Conservation (phyloP, 2,329 filamentous ascomycete species). For the Leptographium radiaticola region DNA sequence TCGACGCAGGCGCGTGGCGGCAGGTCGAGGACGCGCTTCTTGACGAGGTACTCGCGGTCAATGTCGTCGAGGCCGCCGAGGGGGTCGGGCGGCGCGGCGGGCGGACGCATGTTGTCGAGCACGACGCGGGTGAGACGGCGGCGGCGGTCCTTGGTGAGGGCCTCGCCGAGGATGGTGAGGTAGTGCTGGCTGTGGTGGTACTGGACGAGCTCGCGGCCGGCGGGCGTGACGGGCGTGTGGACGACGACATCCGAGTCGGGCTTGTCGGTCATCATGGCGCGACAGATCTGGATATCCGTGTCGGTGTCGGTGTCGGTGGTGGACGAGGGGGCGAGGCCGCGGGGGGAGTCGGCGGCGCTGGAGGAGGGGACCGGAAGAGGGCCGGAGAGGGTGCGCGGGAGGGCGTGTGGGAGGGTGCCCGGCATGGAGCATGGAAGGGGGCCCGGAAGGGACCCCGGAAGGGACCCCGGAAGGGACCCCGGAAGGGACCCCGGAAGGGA, state of each 20-base stretch:
- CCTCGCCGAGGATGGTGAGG: background rate
- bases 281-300: background rate
- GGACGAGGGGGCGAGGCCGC: background rate
- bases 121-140: background rate
- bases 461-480: no score
- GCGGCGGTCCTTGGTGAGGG: background rate
- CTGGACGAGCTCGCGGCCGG: background rate
- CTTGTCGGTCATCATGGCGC: background rate
- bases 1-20: background rate
- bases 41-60: slow-evolving; percentile 1
- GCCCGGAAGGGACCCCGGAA: no score
- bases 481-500: no score
- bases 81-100: background rate
- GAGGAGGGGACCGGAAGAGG: background rate
- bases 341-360: background rate
- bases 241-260: background rate
- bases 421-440: no score
- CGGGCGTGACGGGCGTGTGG: background rate
- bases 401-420: no score
- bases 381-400: no score
- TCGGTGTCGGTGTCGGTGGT: background rate
- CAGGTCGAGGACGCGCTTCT: background rate
- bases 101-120: background rate
- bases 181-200: slow-evolving; percentile 3
- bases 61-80: background rate